Evolutionary conservation across 306 rosid species (phyloP), one percentile per base, ranked within the genome.

Genomic region (Casuarina glauca): DNA sequence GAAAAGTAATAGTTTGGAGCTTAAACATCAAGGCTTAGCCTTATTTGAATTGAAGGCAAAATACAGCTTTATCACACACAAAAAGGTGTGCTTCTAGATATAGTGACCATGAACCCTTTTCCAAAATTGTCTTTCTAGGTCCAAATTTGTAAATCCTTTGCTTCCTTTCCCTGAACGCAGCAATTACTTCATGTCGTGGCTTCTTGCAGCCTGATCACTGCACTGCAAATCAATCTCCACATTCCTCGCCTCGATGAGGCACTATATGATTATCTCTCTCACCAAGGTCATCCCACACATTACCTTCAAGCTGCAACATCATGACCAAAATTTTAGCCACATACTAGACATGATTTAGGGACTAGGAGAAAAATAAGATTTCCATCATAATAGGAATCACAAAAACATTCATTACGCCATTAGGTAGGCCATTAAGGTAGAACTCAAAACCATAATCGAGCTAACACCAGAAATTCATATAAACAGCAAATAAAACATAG

Each of bases 61-160:
- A 26, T 26, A 26, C 32, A 26, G 32, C 32, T 26, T 26, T 26
- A 26, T 26, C 32, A 26, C 32, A 26, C 32, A 26, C 32, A 26
- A 26, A 26, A 26, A 26, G 32, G 32, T 26, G 32, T 26, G 32
- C 32, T 26, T 26, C 1, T 26, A 26, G 32, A 1, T 26, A 26
- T 26, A 26, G 32, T 0, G 90, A 76, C 95, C 93, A 87, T 48
- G 93, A 76, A 80, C 83, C 89, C 66, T 90, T 85, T 88, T 88
- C 90, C 81, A 84, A 83, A 86, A 87, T 84, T 70, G 72, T 70
- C 75, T 77, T 75, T 83, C 77, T 80, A 76, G 68, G 83, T 76
- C 70, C 82, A 42, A 75, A 81, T 74, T 69, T 71, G 74, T 67
- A 73, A 57, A 81, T 48, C 75, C 26, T 48, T 60, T 82, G 81